Conservation (phyloP, 176 grass and related monocot genomes). For the Alloteropsis semialata region DNA sequence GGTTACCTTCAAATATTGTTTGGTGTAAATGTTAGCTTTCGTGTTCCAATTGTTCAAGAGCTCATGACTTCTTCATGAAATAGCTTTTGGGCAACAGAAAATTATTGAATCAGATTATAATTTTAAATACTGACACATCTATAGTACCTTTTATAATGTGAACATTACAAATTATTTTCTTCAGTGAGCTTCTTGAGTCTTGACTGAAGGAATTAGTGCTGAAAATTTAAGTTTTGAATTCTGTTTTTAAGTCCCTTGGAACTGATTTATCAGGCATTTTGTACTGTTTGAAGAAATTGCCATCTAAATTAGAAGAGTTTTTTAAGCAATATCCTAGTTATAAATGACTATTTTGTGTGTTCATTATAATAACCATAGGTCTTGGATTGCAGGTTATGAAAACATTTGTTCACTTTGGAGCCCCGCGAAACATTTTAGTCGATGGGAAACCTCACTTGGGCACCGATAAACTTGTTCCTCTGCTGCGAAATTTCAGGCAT, state of each 20-base stretch:
- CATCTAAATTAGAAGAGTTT: not conserved
- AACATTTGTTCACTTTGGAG: slow-evolving; percentile 94
- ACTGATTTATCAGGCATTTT: not conserved
- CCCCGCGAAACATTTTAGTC: slow-evolving; percentile 77
- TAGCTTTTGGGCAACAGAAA: not conserved
- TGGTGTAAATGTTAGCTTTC: not conserved
- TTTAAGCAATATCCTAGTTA: slow-evolving; percentile 3
- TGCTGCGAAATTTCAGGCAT: slow-evolving; percentile 78
- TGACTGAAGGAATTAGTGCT: not conserved
- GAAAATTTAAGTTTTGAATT: not conserved
- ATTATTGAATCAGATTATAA: not conserved
- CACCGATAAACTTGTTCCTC: slow-evolving; percentile 87
- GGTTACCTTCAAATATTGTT: not conserved
- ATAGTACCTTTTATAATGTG: not conserved
- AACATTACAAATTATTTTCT: not conserved
- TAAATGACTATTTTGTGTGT: not conserved
- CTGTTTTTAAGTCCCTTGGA: not conserved
- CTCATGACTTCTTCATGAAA: not conserved
- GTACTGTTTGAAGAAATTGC: not conserved
- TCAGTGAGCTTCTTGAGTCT: not conserved
- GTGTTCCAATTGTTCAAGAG: not conserved
- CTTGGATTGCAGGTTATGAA: slow-evolving; percentile 74
- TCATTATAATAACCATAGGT: not conserved
- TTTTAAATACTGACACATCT: not conserved
- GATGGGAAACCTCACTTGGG: slow-evolving; percentile 96